These are phyloP conservation scores for Discostella pseudostelligera DNA, from an alignment of 108 stramenopile genomes.

Conservation along the genomic window DNA sequence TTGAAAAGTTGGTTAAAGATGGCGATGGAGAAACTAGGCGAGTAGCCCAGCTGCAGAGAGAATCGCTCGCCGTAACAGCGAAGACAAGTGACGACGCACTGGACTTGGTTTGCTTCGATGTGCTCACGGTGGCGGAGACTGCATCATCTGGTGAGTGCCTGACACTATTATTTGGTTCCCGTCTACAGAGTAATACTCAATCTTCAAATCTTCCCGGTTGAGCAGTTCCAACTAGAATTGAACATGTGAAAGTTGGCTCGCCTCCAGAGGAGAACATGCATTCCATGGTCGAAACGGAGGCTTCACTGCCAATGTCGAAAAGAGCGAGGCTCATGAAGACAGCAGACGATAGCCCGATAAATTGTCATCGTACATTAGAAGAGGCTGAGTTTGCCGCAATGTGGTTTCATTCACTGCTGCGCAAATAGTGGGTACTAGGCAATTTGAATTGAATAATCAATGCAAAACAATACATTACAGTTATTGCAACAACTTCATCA, in stretches of 20 bases:
- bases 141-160: slow-evolving; percentile 54
- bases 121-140: slow-evolving; percentile 53
- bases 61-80: slow-evolving; percentile 67
- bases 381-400: slow-evolving; percentile 30
- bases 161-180: background rate
- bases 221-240: slow-evolving; percentile 23
- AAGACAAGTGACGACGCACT: slow-evolving; percentile 43
- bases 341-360: slow-evolving; percentile 3
- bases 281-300: slow-evolving; percentile 5
- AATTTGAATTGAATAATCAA: too few relatives aligned
- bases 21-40: slow-evolving; percentile 62
- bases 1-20: slow-evolving; percentile 55
- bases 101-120: slow-evolving; percentile 53
- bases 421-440: slow-evolving; percentile 10
- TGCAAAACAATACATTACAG: too few relatives aligned
- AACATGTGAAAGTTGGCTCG: slow-evolving; percentile 16
- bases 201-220: background rate
- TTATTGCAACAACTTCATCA: too few relatives aligned
- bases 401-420: slow-evolving; percentile 37
- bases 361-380: slow-evolving; percentile 27
- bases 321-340: slow-evolving; percentile 15
- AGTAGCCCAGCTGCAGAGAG: slow-evolving; percentile 51
- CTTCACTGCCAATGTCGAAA: slow-evolving; percentile 17
- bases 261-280: slow-evolving; percentile 2
- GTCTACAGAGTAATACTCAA: background rate